These are phyloP conservation scores for Fusarium tricinctum DNA, from an alignment of 2,329 filamentous ascomycete genomes.

Conservation along the genomic window DNA sequence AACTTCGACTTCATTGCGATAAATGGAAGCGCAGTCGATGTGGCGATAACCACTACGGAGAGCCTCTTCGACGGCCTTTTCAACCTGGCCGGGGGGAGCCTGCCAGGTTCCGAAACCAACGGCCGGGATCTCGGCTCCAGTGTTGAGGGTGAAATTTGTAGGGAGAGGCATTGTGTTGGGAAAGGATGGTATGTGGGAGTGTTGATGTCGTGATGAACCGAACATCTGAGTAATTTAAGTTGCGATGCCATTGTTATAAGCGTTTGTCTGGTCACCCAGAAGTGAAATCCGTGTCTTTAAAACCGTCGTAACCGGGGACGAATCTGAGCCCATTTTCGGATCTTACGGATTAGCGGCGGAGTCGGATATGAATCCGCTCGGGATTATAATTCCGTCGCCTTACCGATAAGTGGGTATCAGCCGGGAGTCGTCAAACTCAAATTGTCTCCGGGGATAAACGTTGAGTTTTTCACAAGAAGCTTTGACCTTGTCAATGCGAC, in stretches of 20 bases:
- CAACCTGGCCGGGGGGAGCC: slow-evolving; percentile 58
- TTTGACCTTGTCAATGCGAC: no score
- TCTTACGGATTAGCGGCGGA: not conserved
- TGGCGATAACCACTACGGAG: slow-evolving; percentile 59
- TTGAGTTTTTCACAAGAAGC: no score
- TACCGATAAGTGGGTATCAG: not conserved
- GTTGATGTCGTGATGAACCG: not conserved
- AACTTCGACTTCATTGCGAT: slow-evolving; percentile 60
- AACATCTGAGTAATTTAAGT: not conserved
- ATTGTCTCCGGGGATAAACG: no score
- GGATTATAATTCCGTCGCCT: not conserved
- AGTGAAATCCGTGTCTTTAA: not conserved
- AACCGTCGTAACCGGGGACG: not conserved
- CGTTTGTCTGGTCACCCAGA: not conserved
- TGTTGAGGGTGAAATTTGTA: slow-evolving; percentile 70
- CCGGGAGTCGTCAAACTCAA: no score
- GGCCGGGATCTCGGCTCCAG: slow-evolving; percentile 80
- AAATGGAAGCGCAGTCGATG: slow-evolving; percentile 62
- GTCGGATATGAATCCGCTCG: not conserved
- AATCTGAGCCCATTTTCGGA: not conserved
- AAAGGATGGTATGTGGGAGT: not conserved
- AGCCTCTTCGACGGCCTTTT: slow-evolving; percentile 56
- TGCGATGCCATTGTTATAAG: not conserved
- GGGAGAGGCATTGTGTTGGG: slow-evolving; percentile 21
- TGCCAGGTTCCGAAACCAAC: slow-evolving; percentile 84